A percentile compares a stretch with the other conserved stretches of the same genome.
Conservation (phyloP, 805 yeast genomes). For the Saturnispora kantuleensis region DNA sequence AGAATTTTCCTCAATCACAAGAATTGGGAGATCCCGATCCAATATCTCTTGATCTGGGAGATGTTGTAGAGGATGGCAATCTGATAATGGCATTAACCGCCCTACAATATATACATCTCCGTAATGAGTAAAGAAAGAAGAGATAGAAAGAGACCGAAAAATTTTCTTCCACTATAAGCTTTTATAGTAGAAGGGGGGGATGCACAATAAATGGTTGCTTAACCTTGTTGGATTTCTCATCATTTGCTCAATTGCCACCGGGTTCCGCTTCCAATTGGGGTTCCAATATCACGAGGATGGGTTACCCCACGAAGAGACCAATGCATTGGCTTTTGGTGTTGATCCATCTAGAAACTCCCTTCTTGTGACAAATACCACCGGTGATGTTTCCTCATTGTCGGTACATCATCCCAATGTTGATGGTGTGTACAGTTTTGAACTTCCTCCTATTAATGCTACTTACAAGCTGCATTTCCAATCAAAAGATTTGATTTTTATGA, state of each 20-base stretch:
- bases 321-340: not conserved
- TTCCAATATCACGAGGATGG: not conserved
- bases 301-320: too few relatives aligned
- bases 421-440: not conserved
- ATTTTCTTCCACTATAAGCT: not conserved
- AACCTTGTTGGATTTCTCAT: too few relatives aligned
- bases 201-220: too few relatives aligned
- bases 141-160: not conserved
- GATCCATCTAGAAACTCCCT: constrained; percentile 5
- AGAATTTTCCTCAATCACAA: too few relatives aligned
- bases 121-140: constrained; percentile 25
- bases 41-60: constrained; percentile 21
- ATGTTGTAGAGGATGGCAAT: constrained; percentile 32
- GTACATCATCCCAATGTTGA: not conserved
- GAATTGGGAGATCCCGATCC: not conserved
- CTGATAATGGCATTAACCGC: constrained; percentile 28
- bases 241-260: too few relatives aligned
- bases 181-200: not conserved
- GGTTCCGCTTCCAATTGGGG: not conserved
- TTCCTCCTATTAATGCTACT: not conserved
- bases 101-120: constrained; percentile 32
- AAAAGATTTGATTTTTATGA: constrained; percentile 6
- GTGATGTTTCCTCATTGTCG: not conserved
- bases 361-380: not conserved
- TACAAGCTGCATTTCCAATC: constrained; percentile 3